Evolutionary conservation across 2,329 filamentous ascomycete genomes (phyloP), one percentile per base, ranked within the genome.

Genomic region (Colletotrichum somersetense): DNA sequence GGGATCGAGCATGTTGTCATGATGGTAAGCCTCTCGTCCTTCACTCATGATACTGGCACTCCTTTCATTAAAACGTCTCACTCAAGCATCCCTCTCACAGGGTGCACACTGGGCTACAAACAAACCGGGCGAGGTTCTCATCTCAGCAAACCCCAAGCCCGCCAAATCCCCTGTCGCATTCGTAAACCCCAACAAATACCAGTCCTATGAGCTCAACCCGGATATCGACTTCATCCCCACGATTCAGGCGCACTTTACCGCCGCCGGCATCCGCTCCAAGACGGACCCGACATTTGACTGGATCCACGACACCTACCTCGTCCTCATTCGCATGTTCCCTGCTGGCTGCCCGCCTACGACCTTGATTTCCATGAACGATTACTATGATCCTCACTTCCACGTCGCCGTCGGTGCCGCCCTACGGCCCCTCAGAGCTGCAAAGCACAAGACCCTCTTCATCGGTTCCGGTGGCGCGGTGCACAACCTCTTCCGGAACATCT

Each of bases 291-390:
- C 77, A 0, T 93, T 93, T 74, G 88, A 92, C 77, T 93, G 91
- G 91, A 92, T 93, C 77, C 91, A 93, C 82, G 91, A 93, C 79
- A 91, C 89, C 0, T 93, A 89, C 77, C 85, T 93, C 3, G 87
- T 93, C 68, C 82, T 92, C 11, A 91, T 92, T 77, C 85, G 90
- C 66, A 93, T 93, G 91, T 93, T 93, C 74, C 91, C 91, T 0
- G 74, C 77, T 2, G 83, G 82, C n/a, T 91, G 89, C 75, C 91
- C 91, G 1, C 91, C 91, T 0, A 92, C 91, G 0, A 91, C 89
- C 6, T 52, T 74, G 52, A 72, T 84, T 68, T 80, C 77, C 58
- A 79, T 79, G 77, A 83, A 84, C 78, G 77, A 77, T 35, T 75
- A 74, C 48, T 84, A 79, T 78, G 82, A 84, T 75, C 82, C 82